Evolutionary conservation across 2,329 filamentous ascomycete genomes (phyloP), one percentile per base, ranked within the genome.

Genomic region (Colletotrichum musicola): DNA sequence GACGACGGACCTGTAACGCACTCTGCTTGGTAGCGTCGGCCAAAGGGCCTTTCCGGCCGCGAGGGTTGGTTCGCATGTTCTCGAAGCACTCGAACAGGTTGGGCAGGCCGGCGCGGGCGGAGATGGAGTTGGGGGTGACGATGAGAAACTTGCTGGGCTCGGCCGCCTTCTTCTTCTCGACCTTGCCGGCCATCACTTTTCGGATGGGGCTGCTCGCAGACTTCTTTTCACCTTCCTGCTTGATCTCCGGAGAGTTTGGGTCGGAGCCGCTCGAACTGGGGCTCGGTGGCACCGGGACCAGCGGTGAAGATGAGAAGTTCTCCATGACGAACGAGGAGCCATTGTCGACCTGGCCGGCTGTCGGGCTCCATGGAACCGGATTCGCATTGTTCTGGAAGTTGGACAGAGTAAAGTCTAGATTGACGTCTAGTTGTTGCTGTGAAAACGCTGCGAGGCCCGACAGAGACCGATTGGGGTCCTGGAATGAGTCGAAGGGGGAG

Each of bases 31-130:
- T 85, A n/a, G 85, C 82, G 54, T 84, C 80, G 27, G 85, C 84
- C 44, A 89, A 75, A 1, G 86, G 86, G 0, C 87, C 87, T 73
- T 89, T 89, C 59, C 87, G 81, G 2, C 87, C 87, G 62, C 85
- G 82, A 70, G 88, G 85, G 7, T 85, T 84, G 6, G 83, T 82
- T 25, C 84, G 80, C 78, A 85, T 81, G 16, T 82, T 82, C 72
- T 88, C 86, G 73, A 87, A 85, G 72, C 85, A 87, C 66, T 88
- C 86, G 68, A 83, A 88, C 0, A 82, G 82, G 73, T 87, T 88
- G 49, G 82, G 80, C 49, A 81, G 83, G 54, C 84, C 84, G 18
- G 81, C 80, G 61, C 84, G 81, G n/a, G 84, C 83, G 71, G 80
- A 83, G 75, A 88, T 87, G 25, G 84, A 83, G 46, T 81, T 83